Conservation (phyloP, 2,329 filamentous ascomycete species). For the Pseudocercospora musae region DNA sequence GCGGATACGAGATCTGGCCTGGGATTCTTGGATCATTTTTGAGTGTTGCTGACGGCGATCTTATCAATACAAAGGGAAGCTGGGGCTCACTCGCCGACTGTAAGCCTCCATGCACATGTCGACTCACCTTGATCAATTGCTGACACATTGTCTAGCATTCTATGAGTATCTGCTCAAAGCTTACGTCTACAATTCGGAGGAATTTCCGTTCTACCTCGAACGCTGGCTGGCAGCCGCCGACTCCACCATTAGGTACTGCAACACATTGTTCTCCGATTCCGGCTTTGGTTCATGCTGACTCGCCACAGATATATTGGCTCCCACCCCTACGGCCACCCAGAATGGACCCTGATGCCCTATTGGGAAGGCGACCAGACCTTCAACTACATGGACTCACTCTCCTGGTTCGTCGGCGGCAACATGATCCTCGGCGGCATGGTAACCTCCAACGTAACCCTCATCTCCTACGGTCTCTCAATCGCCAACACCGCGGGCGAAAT, state of each 20-base stretch:
- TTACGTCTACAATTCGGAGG: slow-evolving; percentile 32
- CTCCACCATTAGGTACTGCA: slow-evolving; percentile 30
- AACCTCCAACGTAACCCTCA: slow-evolving; percentile 26
- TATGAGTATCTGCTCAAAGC: slow-evolving; percentile 38
- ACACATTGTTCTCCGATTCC: no score
- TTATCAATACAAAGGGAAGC: slow-evolving; percentile 30
- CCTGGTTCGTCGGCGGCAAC: slow-evolving; percentile 36
- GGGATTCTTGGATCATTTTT: slow-evolving; percentile 33
- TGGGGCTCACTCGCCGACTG: slow-evolving; percentile 33
- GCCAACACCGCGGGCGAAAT: slow-evolving; percentile 26
- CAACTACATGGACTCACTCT: slow-evolving; percentile 29
- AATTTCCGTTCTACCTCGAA: slow-evolving; percentile 28
- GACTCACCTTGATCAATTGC: no score
- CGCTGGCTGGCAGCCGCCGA: slow-evolving; percentile 32
- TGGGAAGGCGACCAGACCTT: slow-evolving; percentile 22
- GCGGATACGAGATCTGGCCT: slow-evolving; percentile 27
- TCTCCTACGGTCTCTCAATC: slow-evolving; percentile 33
- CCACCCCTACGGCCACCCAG: slow-evolving; percentile 30
- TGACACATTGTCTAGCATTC: slow-evolving; percentile 18
- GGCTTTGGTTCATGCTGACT: neutral
- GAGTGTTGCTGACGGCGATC: slow-evolving; percentile 26
- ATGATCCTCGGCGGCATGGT: slow-evolving; percentile 35
- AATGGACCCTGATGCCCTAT: slow-evolving; percentile 31
- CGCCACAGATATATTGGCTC: slow-evolving; percentile 24
- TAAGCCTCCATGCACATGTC: neutral